Evolutionary conservation across 306 rosid genomes (phyloP).

Genomic region (Trifolium repens): DNA sequence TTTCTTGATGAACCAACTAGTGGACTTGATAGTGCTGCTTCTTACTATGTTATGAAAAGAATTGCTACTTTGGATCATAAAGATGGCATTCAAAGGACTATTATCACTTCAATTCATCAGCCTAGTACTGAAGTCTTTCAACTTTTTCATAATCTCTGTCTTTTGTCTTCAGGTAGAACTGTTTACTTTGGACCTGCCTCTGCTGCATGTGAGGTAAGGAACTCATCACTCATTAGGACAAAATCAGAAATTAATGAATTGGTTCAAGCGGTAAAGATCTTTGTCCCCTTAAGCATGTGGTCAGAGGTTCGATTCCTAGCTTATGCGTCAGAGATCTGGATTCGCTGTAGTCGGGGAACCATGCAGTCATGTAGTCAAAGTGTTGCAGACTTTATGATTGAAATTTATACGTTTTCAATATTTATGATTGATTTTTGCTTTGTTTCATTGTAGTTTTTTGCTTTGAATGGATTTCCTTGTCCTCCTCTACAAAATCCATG

Average conservation of each 20-base stretch:
- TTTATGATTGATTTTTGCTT: constrained; percentile 3
- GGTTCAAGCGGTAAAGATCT: too few species aligned
- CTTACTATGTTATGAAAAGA: constrained; percentile 72
- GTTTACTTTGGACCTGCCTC: constrained; percentile 79
- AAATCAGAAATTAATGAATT: too few species aligned
- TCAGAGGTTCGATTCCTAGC: too few species aligned
- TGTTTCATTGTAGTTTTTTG: constrained; percentile 55
- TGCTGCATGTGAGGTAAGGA: constrained; percentile 55
- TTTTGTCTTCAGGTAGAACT: constrained; percentile 60
- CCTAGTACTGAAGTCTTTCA: constrained; percentile 76
- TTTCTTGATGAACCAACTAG: constrained; percentile 64
- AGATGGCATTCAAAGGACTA: constrained; percentile 51
- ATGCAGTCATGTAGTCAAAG: too few species aligned
- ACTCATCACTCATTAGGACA: too few species aligned
- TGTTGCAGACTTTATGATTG: too few species aligned
- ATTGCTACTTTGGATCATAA: constrained; percentile 46
- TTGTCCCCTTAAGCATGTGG: too few species aligned
- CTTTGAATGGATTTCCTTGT: constrained; percentile 68
- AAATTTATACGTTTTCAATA: background rate
- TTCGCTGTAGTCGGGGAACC: too few species aligned
- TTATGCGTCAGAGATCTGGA: too few species aligned
- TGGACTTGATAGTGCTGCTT: constrained; percentile 84
- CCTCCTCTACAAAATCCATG: constrained; percentile 63
- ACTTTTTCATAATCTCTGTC: constrained; percentile 68
- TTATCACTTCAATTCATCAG: constrained; percentile 71